Conservation (phyloP, 1,284 basidiomycete genomes). For the Pterulicium gracile region DNA sequence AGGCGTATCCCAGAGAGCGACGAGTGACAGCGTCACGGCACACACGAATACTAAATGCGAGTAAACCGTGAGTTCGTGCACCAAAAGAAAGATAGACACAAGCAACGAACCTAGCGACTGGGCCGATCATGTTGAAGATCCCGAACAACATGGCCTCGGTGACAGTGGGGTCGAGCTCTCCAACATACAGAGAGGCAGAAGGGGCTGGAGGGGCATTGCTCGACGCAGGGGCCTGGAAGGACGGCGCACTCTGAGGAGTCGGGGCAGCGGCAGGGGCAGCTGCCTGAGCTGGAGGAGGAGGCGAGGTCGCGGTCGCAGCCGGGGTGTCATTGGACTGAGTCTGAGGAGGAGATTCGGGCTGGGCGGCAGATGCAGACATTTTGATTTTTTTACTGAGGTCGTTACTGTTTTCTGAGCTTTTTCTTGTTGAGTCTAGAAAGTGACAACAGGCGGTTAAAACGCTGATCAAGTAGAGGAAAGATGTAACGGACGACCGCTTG, state of each 20-base stretch:
- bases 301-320: not conserved
- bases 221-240: slow-evolving; percentile 48
- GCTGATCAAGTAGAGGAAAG: not conserved
- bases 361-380: slow-evolving; percentile 47
- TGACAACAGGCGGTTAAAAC: not conserved
- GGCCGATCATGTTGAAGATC: slow-evolving; percentile 99
- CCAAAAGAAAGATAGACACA: slow-evolving; percentile 11
- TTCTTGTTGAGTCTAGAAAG: slow-evolving; percentile 24
- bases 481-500: slow-evolving; percentile 40
- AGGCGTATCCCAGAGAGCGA: slow-evolving; percentile 98
- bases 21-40: slow-evolving; percentile 99
- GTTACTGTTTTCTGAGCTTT: slow-evolving; percentile 83
- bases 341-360: no score
- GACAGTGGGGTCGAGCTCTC: slow-evolving; percentile 96
- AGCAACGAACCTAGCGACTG: slow-evolving; percentile 75
- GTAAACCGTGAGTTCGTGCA: slow-evolving; percentile 1
- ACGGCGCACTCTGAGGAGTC: slow-evolving; percentile 3
- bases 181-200: slow-evolving; percentile 95
- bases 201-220: slow-evolving; percentile 51
- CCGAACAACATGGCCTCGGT: slow-evolving; percentile 99
- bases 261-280: not conserved
- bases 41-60: slow-evolving; percentile 77
- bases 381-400: slow-evolving; percentile 51
- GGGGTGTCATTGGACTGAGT: not conserved
- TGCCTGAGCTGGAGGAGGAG: not conserved